A percentile compares a stretch with the other conserved stretches of the same genome.
phyloP scores from a whole-genome alignment of 345 rosid species.

The Hibiscus trionum region DNA sequence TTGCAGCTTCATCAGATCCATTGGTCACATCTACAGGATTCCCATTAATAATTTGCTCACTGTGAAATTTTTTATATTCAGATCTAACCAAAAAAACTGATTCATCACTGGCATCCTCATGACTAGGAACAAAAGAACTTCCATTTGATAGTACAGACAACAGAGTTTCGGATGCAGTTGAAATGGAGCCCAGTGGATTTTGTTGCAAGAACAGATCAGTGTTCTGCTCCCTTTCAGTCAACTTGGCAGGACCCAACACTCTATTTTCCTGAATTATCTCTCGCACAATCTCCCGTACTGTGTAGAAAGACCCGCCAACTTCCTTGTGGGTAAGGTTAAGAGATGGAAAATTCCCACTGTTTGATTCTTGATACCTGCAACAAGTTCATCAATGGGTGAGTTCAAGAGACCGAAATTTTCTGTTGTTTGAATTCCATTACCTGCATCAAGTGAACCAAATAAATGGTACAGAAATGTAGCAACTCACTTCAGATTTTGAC shows the following conservation, averaged over 20 bases:
- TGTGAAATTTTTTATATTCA: constrained; percentile 22
- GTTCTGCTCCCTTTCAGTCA: constrained; percentile 26
- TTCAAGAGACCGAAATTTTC: constrained; percentile 70
- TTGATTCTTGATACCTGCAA: constrained; percentile 61
- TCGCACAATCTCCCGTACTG: constrained; percentile 84
- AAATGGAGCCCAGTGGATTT: constrained; percentile 47
- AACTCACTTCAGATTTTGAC: not conserved
- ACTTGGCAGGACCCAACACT: constrained; percentile 79
- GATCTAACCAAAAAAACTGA: constrained; percentile 4
- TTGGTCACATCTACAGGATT: constrained; percentile 15
- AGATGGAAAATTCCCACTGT: constrained; percentile 81
- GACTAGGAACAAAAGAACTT: constrained; percentile 24
- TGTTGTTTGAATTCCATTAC: constrained; percentile 58
- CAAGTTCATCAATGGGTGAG: constrained; percentile 46
- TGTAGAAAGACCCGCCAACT: constrained; percentile 96
- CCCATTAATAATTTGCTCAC: constrained; percentile 25
- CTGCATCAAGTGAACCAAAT: constrained; percentile 31
- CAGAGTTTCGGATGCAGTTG: constrained; percentile 41
- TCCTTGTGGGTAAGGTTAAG: constrained; percentile 77
- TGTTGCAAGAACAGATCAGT: constrained; percentile 34
- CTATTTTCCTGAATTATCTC: constrained; percentile 96
- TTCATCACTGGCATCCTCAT: constrained; percentile 19
- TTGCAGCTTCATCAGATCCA: constrained; percentile 17
- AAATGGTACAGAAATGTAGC: constrained; percentile 1
- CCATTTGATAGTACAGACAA: constrained; percentile 28